Percentiles rank a stretch among this genome's conserved stretches.
Conservation (phyloP, 75 land plant species). For the Ceratopteris richardii region DNA sequence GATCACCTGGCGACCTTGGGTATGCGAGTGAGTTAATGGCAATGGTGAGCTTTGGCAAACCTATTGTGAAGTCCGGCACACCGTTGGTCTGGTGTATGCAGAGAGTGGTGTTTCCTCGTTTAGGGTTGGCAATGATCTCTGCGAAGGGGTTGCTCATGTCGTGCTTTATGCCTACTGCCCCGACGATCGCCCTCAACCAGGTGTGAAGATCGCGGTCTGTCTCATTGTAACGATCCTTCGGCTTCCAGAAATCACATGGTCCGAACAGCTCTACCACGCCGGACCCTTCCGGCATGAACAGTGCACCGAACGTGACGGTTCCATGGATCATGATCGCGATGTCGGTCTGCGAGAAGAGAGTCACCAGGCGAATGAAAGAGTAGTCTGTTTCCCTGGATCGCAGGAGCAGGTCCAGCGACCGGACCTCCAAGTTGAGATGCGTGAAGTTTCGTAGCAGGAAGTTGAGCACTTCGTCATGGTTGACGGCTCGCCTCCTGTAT, state of each 20-base stretch:
- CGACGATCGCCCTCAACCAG: no score
- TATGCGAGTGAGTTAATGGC: conserved; percentile 9
- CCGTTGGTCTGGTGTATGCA: not conserved
- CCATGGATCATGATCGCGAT: conserved; percentile 24
- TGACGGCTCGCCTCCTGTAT: conserved; percentile 10
- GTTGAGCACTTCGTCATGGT: conserved; percentile 10
- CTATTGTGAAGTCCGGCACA: no score
- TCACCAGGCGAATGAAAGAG: conserved; percentile 14
- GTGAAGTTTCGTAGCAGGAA: conserved; percentile 12
- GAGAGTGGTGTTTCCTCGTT: conserved; percentile 20
- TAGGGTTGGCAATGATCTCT: not conserved
- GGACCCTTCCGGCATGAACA: no score
- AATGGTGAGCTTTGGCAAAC: not conserved
- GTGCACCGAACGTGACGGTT: conserved; percentile 19
- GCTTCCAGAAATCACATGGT: not conserved
- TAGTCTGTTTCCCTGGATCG: conserved; percentile 10
- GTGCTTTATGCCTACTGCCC: conserved; percentile 10
- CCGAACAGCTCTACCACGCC: not conserved
- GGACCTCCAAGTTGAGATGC: conserved; percentile 2
- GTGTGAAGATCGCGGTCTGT: not conserved
- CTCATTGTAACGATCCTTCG: conserved; percentile 1
- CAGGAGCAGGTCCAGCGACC: conserved; percentile 15
- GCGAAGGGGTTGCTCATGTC: conserved; percentile 14
- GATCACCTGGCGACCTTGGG: conserved; percentile 9
- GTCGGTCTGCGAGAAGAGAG: conserved; percentile 30